Conservation (phyloP, 75 land plant species). For the Picea glauca region DNA sequence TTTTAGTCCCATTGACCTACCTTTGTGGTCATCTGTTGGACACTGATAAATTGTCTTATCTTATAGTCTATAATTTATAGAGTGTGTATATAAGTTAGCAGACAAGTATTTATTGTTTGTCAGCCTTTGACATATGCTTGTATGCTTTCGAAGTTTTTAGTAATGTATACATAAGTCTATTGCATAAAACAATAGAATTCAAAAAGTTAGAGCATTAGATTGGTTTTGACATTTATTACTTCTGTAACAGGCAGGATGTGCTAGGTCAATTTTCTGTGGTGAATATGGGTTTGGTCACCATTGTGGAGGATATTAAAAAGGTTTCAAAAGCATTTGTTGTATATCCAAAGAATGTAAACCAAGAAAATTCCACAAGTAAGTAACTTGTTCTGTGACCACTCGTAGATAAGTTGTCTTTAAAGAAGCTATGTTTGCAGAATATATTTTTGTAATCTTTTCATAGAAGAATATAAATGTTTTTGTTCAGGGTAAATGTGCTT, state of each 20-base stretch:
- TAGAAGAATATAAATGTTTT: not conserved
- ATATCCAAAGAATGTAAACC: slow-evolving; percentile 90
- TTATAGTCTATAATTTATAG: too few relatives aligned
- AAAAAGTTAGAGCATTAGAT: slow-evolving; percentile 1
- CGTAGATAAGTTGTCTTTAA: not conserved
- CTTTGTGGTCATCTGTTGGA: too few relatives aligned
- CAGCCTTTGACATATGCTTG: not conserved
- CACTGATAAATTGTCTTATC: too few relatives aligned
- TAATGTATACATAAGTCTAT: not conserved
- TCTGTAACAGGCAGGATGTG: slow-evolving; percentile 70
- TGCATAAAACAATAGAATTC: not conserved
- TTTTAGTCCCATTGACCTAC: too few relatives aligned
- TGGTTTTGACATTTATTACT: slow-evolving; percentile 3
- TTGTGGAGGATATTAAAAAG: slow-evolving; percentile 94
- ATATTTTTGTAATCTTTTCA: not conserved
- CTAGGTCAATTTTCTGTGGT: slow-evolving; percentile 94
- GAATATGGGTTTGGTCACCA: slow-evolving; percentile 86
- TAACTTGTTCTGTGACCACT: slow-evolving; percentile 2
- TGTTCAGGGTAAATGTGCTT: not conserved
- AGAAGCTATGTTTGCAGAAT: not conserved
- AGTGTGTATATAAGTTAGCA: not conserved
- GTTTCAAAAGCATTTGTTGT: slow-evolving; percentile 90
- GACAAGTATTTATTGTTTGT: not conserved
- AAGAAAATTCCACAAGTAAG: slow-evolving; percentile 85
- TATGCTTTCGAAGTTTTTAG: not conserved